These are phyloP conservation scores for Venturia carpophila DNA, from an alignment of 2,329 filamentous ascomycete species.

Conservation along the genomic window DNA sequence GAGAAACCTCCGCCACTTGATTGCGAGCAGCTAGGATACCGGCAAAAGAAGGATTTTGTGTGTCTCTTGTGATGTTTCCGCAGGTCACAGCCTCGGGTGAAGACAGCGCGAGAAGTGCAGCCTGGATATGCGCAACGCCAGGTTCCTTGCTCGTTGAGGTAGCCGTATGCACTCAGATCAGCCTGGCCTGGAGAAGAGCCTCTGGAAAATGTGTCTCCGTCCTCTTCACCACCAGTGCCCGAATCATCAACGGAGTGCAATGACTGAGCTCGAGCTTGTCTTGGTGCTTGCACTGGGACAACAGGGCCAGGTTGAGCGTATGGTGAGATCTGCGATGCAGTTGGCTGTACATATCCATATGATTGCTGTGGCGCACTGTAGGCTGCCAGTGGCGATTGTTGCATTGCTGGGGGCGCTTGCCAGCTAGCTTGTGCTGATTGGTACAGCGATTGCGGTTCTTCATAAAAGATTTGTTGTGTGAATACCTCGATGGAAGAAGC, in stretches of 20 bases:
- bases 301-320: slow-evolving; percentile 4
- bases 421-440: background rate
- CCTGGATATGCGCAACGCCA: slow-evolving; percentile 54
- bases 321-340: background rate
- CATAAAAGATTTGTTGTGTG: slow-evolving; percentile 8
- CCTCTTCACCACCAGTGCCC: slow-evolving; percentile 2
- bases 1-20: slow-evolving; percentile 51
- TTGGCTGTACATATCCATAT: background rate
- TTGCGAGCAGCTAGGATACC: slow-evolving; percentile 50
- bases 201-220: slow-evolving; percentile 25
- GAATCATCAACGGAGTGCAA: slow-evolving; percentile 8
- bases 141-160: slow-evolving; percentile 39
- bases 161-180: slow-evolving; percentile 36
- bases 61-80: slow-evolving; percentile 57
- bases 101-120: slow-evolving; percentile 51
- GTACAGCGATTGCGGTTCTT: slow-evolving; percentile 14
- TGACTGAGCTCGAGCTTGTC: slow-evolving; percentile 8
- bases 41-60: slow-evolving; percentile 54
- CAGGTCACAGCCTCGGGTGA: slow-evolving; percentile 53
- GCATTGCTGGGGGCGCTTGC: background rate
- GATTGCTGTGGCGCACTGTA: slow-evolving; percentile 6
- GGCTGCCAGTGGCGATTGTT: background rate
- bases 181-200: slow-evolving; percentile 34
- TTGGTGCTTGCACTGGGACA: background rate
- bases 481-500: slow-evolving; percentile 6